Evolutionary conservation across 495 filamentous ascomycete species (phyloP), one percentile per base, ranked within the genome.

Genomic region (Cercophora samala): DNA sequence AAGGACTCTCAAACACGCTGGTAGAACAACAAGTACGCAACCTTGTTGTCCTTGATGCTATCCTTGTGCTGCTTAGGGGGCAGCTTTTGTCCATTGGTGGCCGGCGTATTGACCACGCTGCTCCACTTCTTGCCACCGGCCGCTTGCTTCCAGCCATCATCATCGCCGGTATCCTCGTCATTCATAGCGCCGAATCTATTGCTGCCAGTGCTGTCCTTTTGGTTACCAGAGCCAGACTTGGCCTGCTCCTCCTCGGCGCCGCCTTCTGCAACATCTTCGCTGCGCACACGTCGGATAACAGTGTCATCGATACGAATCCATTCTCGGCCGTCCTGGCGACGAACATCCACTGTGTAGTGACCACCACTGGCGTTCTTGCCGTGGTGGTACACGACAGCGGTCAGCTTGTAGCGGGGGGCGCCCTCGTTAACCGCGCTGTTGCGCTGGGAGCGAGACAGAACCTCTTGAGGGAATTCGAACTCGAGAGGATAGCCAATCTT

Each of bases 261-360:
- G 58, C 86, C 90, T 77, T 96, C 92, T 15, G 92, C 94, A 19
- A 99, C 94, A 68, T 97, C 96, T 70, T 96, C 92, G 68, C 89
- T 90, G 55, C 89, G 85, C 42, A 99, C 86, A 56, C 93, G 91
- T 62, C 89, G 87, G 67, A 99, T 93, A 66, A 91, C 81, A 0
- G 95, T 98, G 74, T 99, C 95, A 75, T 99, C 95, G 64, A 99
- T 85, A 67, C 94, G 89, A 67, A 99, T 90, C 95, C 95, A 99
- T 76, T 96, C 94, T 42, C 87, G 86, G 18, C 90, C 91, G 70
- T 99, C 95, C 76, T 98, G 95, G 32, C 95, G 90, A 54, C 93
- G 87, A 24, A 97, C 91, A 78, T 99, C 95, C 2, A 96, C 96
- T 2, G 95, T 99, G 75, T 99, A 99, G 74, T 99, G 95, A 21